Evolutionary conservation across 2,329 filamentous ascomycete species (phyloP), one percentile per base, ranked within the genome.

Genomic region (Sclerotinia subarctica): DNA sequence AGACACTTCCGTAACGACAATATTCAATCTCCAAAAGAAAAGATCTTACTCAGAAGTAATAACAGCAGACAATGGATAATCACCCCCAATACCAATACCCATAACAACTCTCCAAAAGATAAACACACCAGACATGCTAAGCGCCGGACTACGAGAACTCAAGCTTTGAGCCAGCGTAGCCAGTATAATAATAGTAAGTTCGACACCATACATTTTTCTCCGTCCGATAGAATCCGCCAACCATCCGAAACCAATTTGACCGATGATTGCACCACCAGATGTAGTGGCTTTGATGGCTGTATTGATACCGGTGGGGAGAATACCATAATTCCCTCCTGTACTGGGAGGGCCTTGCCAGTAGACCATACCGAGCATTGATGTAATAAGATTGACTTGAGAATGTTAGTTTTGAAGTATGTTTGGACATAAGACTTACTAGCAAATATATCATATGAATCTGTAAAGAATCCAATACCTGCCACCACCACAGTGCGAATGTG

Each of bases 251-350:
- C 88, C 79, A 51, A 94, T 78, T 80, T 94, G 92, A 35, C 92
- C 92, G 60, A 95, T 80, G 35, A 95, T 86, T 38, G 92, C 93
- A 52, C 92, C 92, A 38, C 87, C 89, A 53, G 89, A 92, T 13
- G 91, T 94, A 3, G 91, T 88, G n/a, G 90, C 89, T 77, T 94
- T 94, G 77, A 96, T 86, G 1, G 90, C 88, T 62, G 91, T 92
- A 72, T 89, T 89, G 44, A 90, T 84, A 29, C 82, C 80, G 24
- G 84, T 82, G 5, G 91, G 90, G 60, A 93, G 84, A 49, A 81
- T 78, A 17, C 87, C 86, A 69, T 81, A 38, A 71, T 81, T 85
- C 7, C 81, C 82, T 11, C 82, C 84, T 8, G 81, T 82, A 3
- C 76, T 76, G 3, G 78, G 76, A 5, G 78, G 70, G 3, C 82